These are phyloP conservation scores for Boletus speciosus DNA, from an alignment of 768 basidiomycete genomes.

Conservation along the genomic window DNA sequence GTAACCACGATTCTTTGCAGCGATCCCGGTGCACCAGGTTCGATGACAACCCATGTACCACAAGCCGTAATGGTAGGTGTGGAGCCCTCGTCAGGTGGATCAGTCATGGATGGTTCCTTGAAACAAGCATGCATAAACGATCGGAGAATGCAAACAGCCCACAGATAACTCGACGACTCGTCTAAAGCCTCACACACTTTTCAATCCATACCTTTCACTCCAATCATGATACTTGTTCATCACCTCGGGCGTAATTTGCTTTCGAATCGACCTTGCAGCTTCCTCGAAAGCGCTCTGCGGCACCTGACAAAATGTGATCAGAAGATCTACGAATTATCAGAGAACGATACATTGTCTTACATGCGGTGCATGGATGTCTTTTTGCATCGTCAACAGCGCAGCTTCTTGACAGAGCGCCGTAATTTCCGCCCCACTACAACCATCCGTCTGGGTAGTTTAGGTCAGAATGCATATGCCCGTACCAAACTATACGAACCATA, in stretches of 20 bases:
- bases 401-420: conserved; percentile 93
- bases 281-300: conserved; percentile 65
- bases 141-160: neutral
- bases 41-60: too few species aligned
- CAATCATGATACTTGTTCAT: conserved; percentile 70
- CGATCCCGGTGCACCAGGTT: too few species aligned
- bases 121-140: neutral
- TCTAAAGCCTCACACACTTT: conserved; percentile 5
- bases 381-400: conserved; percentile 87
- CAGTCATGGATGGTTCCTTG: neutral
- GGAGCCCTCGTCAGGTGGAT: neutral
- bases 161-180: neutral
- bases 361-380: conserved; percentile 70
- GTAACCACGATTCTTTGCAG: neutral
- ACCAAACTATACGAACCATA: conserved; percentile 44
- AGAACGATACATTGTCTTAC: conserved; percentile 43
- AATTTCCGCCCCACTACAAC: conserved; percentile 96
- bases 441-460: conserved; percentile 62
- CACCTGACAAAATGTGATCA: conserved; percentile 48
- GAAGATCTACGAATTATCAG: neutral
- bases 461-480: conserved; percentile 4
- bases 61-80: neutral
- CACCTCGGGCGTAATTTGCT: conserved; percentile 82
- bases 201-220: conserved; percentile 40
- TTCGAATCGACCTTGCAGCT: conserved; percentile 70